Conservation (phyloP, 2,329 filamentous ascomycete species). For the Nectriaceae sp. region DNA sequence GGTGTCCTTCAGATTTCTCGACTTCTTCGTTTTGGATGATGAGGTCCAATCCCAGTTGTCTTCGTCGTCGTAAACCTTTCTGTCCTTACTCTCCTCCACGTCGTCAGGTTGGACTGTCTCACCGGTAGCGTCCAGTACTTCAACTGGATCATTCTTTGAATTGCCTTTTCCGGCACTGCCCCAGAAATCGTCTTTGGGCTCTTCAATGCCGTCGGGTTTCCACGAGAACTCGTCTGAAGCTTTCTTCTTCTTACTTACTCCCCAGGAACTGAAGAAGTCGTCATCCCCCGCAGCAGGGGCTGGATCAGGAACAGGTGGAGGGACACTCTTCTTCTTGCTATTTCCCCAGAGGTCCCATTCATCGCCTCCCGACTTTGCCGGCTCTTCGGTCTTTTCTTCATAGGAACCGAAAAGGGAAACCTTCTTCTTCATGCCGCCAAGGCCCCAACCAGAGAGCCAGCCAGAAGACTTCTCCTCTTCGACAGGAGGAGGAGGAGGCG, state of each 20-base stretch:
- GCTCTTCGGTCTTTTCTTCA: constrained; percentile 11
- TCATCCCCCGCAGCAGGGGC: constrained; percentile 46
- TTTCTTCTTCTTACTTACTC: constrained; percentile 53
- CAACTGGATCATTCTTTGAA: constrained; percentile 49
- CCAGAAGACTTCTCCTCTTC: constrained; percentile 18
- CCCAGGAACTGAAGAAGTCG: constrained; percentile 59
- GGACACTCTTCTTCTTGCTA: constrained; percentile 45
- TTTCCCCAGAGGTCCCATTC: constrained; percentile 34
- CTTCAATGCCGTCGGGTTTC: constrained; percentile 45
- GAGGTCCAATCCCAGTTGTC: constrained; percentile 47
- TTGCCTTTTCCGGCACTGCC: constrained; percentile 15
- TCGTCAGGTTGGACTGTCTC: constrained; percentile 50
- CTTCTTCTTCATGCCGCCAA: constrained; percentile 27
- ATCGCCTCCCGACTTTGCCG: constrained; percentile 18
- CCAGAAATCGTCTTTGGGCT: constrained; percentile 45
- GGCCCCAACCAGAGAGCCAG: constrained; percentile 26
- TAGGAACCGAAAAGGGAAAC: constrained; percentile 16
- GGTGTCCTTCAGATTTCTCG: constrained; percentile 40
- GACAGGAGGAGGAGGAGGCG: neutral
- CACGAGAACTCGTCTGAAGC: constrained; percentile 31
- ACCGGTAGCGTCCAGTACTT: constrained; percentile 48
- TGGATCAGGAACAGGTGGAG: constrained; percentile 31
- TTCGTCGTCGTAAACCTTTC: constrained; percentile 45
- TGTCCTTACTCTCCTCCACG: constrained; percentile 45
- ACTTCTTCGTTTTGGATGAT: constrained; percentile 45